Evolutionary conservation across 148 eudicot genomes (phyloP).

Genomic region (Silene latifolia): DNA sequence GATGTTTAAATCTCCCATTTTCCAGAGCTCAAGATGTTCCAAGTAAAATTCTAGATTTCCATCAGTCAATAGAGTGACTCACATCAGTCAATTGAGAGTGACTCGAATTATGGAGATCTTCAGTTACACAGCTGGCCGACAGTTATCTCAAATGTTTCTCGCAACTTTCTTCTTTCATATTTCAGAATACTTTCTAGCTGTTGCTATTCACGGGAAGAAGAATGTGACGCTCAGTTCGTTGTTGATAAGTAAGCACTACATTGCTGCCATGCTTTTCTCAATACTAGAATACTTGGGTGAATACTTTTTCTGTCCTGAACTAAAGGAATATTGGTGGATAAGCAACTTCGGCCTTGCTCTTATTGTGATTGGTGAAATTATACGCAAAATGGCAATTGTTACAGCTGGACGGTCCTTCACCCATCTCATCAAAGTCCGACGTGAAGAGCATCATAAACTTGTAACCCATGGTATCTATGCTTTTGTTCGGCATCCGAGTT

Average conservation of each 20-base stretch:
- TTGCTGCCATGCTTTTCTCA: conserved; percentile 69
- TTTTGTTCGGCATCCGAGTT: conserved; percentile 78
- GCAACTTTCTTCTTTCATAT: conserved; percentile 67
- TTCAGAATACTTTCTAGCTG: conserved; percentile 75
- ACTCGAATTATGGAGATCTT: conserved; percentile 18
- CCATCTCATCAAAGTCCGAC: conserved; percentile 65
- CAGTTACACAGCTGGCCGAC: conserved; percentile 23
- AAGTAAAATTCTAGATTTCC: neutral
- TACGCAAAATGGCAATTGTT: conserved; percentile 64
- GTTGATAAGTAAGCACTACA: conserved; percentile 63
- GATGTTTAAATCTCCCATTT: neutral
- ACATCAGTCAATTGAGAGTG: neutral
- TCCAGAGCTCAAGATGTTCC: conserved; percentile 16
- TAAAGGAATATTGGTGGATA: conserved; percentile 69
- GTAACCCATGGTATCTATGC: conserved; percentile 66
- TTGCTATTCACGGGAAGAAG: conserved; percentile 59
- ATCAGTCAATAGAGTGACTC: neutral
- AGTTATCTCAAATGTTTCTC: conserved; percentile 57
- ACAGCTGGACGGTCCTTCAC: conserved; percentile 85
- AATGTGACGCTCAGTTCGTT: conserved; percentile 67
- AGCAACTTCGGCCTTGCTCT: conserved; percentile 68
- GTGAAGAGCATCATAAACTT: conserved; percentile 67
- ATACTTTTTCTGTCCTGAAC: conserved; percentile 50
- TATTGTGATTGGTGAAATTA: conserved; percentile 62
- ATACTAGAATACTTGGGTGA: conserved; percentile 65